Base-by-base conservation (phyloP, 2,329 filamentous ascomycete genomes). In the Sclerotinia trifoliorum region DNA sequence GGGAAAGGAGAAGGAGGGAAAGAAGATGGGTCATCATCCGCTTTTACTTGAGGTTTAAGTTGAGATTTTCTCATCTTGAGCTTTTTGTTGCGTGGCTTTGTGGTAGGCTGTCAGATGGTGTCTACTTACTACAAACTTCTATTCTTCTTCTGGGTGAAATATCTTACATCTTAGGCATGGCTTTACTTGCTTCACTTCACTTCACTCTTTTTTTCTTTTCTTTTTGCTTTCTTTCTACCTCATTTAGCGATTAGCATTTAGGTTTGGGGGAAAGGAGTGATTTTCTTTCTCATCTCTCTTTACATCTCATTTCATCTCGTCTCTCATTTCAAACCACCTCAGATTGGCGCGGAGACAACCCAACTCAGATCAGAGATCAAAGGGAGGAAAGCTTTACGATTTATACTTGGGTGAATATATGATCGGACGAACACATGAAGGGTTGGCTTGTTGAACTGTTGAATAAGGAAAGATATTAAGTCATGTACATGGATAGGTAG, bases 1-100 rank as follows among this genome's bases (percentile, higher is more conserved):
- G 46, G 55, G 46, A 17, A 67, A 67, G 56, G 65, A 62, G 2
- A 67, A 52, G 56, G 56, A 67, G 24, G n/a, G 55, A 2, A 67
- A 67, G 60, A 65, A 63, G 5, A 56, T 63, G 54, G 60, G 51
- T 39, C 66, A 68, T 68, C 66, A 68, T 64, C 66, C 66, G 15
- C 54, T 68, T 17, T 49, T 65, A 15, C 35, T 68, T 24, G 58
- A 63, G 24, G 7, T 56, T 48, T 65, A 49, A 1, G 19, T 11
- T 39, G 11, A 35, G 29, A 11, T 55, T 35, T 4, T 2, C 52
- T 35, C 6, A 29, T 11, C 46, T 48, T 13, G 8, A 4, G 11
- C 24, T 60, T 46, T 1, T 24, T 5, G 13, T 44, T 26, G 8
- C 0, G 54, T 26, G 15, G 24, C 13, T 21, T 29, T 19, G 6